Percentiles rank a stretch among this genome's conserved stretches.
phyloP scores from a whole-genome alignment of 192 early-diverging fungal genomes.

The Cetraspora pellucida region DNA sequence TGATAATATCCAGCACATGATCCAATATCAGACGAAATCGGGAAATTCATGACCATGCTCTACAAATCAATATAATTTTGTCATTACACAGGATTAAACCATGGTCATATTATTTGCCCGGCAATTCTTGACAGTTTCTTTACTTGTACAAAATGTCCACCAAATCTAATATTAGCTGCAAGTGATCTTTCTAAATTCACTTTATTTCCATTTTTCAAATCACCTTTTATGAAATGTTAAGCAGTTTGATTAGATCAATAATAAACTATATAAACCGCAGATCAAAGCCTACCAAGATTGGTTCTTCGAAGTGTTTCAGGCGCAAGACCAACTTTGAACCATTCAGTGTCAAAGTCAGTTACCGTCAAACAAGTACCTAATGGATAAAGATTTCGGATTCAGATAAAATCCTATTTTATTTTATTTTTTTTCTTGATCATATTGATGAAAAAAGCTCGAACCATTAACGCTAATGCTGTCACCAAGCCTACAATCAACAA shows the following conservation, averaged over 20 bases:
- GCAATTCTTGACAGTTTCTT: too few species aligned
- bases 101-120: too few species aligned
- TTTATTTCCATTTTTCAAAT: slow-evolving; percentile 70
- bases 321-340: slow-evolving; percentile 90
- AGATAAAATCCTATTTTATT: neutral
- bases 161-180: slow-evolving; percentile 83
- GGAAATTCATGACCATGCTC: too few species aligned
- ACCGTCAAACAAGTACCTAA: slow-evolving; percentile 93
- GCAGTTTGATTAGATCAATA: neutral
- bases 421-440: neutral
- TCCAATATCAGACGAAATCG: too few species aligned
- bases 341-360: slow-evolving; percentile 81
- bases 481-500: slow-evolving; percentile 85
- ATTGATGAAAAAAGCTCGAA: slow-evolving; percentile 33
- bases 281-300: slow-evolving; percentile 68
- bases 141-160: slow-evolving; percentile 95
- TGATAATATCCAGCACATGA: too few species aligned
- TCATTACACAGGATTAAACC: too few species aligned
- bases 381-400: neutral
- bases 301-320: slow-evolving; percentile 94
- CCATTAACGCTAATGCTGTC: slow-evolving; percentile 96
- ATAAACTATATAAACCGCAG: neutral
- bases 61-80: too few species aligned
- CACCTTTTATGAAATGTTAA: slow-evolving; percentile 46
- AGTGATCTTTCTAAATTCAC: slow-evolving; percentile 97